Evolutionary conservation across 371 early-diverging fungal genomes (phyloP), one percentile per base, ranked within the genome.

Genomic region (Dichotomocladium elegans): DNA sequence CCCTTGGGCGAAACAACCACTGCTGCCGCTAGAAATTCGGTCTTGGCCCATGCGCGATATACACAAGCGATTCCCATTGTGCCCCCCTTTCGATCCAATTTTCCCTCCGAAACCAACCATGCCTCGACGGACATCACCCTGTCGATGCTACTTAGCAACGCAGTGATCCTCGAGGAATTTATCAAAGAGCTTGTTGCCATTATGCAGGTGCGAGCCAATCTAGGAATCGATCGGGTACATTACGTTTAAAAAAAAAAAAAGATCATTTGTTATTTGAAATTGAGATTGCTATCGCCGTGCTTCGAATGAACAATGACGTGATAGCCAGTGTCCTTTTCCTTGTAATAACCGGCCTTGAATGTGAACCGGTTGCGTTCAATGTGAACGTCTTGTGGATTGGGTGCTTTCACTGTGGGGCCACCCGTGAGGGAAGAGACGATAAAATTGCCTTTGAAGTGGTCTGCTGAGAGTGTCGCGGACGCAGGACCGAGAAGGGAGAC

Each of bases 181-280:
- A 85, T 90, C 28, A 95, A 95, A 60, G 97, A 96, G 60, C 65
- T 94, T 6, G 81, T 95, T 6, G 91, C 94, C 11, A 77, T 89
- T 15, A 72, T 94, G 51, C 90, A 91, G 61, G 89, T 89, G 24
- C 83, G 91, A 26, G 69, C 88, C 47, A 87, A 86, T 53, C 60
- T 82, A 33, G 91, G 92, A 14, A 79, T 88, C 21, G 92, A 92
- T 64, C 77, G 80, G 55, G 79, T 83, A 37, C 61, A 68, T 11
- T 83, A 78, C 37, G 14, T 41, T 17, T 60, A 54, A 12, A 52
- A 43, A 30, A 42, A 28, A 21, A 37, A 40, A 35, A 55, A 1
- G 47, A 55, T 8, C 30, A 55, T 37, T 21, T n/a, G 37, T 37
- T 21, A 37, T 30, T 41, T 41, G 30, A 61, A 61, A 24, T 41